Percentiles rank a stretch among this genome's conserved stretches.
Conservation (phyloP, 805 yeast genomes). For the Isabelozyma pseudorhagii region DNA sequence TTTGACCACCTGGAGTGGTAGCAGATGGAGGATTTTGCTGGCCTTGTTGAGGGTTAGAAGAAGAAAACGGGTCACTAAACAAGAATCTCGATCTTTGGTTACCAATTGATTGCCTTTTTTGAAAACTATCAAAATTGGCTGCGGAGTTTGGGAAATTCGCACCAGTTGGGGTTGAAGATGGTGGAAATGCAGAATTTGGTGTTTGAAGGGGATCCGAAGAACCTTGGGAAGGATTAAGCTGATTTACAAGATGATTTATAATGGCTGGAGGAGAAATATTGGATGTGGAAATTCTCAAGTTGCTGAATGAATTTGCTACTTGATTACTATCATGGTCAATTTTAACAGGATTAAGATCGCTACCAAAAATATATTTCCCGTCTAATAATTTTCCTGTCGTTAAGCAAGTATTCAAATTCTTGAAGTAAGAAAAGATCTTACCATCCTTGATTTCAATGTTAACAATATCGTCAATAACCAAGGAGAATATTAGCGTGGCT, state of each 20-base stretch:
- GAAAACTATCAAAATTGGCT: conserved; percentile 22
- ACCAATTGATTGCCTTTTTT: conserved; percentile 53
- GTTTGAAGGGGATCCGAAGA: conserved; percentile 1
- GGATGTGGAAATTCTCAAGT: conserved; percentile 22
- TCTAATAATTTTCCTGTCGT: conserved; percentile 39
- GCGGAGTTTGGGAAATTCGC: conserved; percentile 1
- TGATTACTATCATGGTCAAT: conserved; percentile 30
- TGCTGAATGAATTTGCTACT: conserved; percentile 20
- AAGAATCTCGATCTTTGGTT: conserved; percentile 65
- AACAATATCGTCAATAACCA: conserved; percentile 59
- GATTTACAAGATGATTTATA: conserved; percentile 9
- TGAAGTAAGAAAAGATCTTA: conserved; percentile 32
- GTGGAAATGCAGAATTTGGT: neutral
- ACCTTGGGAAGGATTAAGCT: conserved; percentile 7
- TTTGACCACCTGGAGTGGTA: conserved; percentile 5
- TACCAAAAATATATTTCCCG: conserved; percentile 38
- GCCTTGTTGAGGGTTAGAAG: conserved; percentile 4
- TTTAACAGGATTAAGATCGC: conserved; percentile 30
- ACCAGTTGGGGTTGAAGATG: neutral
- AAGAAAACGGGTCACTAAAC: conserved; percentile 58
- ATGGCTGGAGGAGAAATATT: conserved; percentile 34
- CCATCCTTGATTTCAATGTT: conserved; percentile 45
- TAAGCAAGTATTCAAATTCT: conserved; percentile 34
- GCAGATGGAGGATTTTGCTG: conserved; percentile 4
- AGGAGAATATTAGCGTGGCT: conserved; percentile 61